These are phyloP conservation scores for Aspergillus persii DNA, from an alignment of 2,329 filamentous ascomycete genomes.

Conservation along the genomic window DNA sequence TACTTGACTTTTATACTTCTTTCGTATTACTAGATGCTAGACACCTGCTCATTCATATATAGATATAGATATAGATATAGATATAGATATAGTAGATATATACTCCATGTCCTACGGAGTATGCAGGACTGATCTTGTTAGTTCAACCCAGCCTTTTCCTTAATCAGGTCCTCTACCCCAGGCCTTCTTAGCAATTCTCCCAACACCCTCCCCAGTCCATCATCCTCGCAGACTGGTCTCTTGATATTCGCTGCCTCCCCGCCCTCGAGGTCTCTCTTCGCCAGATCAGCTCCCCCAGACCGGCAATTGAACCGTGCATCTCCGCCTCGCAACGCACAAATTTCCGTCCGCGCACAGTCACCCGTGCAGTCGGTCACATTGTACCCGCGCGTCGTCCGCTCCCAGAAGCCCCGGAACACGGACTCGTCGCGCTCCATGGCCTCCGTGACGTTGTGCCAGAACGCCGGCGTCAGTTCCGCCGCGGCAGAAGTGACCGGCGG, in stretches of 20 bases:
- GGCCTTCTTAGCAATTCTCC: conserved; percentile 15
- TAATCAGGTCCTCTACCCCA: background rate
- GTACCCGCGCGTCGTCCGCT: conserved; percentile 51
- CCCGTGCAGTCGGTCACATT: conserved; percentile 41
- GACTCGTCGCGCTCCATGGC: conserved; percentile 45
- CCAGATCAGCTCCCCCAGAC: conserved; percentile 28
- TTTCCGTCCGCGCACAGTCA: conserved; percentile 46
- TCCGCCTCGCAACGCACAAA: conserved; percentile 55
- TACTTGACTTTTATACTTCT: background rate
- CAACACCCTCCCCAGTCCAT: conserved; percentile 23
- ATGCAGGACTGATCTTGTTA: background rate
- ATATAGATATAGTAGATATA: background rate
- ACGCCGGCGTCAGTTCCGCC: conserved; percentile 53
- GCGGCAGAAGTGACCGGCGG: conserved; percentile 41
- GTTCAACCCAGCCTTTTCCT: background rate
- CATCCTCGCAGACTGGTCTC: conserved; percentile 24
- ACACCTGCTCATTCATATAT: background rate
- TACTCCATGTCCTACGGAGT: background rate
- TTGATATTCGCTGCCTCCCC: background rate
- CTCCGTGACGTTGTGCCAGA: conserved; percentile 59
- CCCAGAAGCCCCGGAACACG: conserved; percentile 49
- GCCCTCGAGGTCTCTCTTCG: conserved; percentile 26
- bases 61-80: background rate
- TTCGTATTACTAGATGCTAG: background rate
- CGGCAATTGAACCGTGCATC: conserved; percentile 54